Evolutionary conservation across 352 stramenopile genomes (phyloP).

Genomic region (Pythium dissimile): DNA sequence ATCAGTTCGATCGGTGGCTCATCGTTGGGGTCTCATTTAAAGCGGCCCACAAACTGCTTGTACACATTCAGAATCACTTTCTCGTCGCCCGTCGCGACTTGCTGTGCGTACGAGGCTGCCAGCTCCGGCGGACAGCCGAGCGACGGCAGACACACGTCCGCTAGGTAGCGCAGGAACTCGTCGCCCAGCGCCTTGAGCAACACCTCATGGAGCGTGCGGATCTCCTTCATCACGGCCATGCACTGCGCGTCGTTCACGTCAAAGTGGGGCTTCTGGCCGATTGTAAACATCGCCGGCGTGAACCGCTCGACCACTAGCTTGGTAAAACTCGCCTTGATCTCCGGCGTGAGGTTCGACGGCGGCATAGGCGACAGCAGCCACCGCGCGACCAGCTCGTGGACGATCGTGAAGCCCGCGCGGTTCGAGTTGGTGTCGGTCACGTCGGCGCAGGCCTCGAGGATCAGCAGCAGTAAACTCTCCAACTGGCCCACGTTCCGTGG

Average conservation of each 20-base stretch:
- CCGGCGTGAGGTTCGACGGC: constrained; percentile 25
- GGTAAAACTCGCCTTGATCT: constrained; percentile 45
- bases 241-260: constrained; percentile 71
- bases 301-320: constrained; percentile 69
- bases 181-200: constrained; percentile 50
- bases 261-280: constrained; percentile 66
- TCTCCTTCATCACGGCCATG: constrained; percentile 64
- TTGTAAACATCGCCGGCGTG: constrained; percentile 64
- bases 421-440: constrained; percentile 74
- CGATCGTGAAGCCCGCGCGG: constrained; percentile 71
- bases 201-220: constrained; percentile 65
- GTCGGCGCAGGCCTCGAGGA: constrained; percentile 64
- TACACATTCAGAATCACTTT: constrained; percentile 64
- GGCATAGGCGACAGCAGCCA: constrained; percentile 46
- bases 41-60: constrained; percentile 57
- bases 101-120: constrained; percentile 52
- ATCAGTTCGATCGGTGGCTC: no score
- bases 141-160: constrained; percentile 58
- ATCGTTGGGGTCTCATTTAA: constrained; percentile 23
- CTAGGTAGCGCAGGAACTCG: constrained; percentile 62
- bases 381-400: constrained; percentile 56
- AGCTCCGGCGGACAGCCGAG: constrained; percentile 56
- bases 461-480: constrained; percentile 59
- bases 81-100: constrained; percentile 56
- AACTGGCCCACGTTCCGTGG: constrained; percentile 60